phyloP scores from a whole-genome alignment of 78 protist species.

The Polysphondylium violaceum region DNA sequence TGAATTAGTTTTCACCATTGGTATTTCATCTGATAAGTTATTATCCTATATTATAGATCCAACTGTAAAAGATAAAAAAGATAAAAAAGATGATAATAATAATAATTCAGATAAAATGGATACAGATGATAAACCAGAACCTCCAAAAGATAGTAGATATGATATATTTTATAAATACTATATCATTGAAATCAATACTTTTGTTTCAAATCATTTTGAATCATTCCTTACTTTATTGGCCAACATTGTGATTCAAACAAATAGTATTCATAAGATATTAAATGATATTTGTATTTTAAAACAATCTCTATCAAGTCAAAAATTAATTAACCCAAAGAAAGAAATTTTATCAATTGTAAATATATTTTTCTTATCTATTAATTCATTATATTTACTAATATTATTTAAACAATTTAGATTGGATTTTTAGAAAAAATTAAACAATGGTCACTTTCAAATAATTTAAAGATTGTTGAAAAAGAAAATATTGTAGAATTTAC shows the following conservation, averaged over 20 bases:
- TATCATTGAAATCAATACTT: slow-evolving; percentile 3
- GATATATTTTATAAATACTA: slow-evolving; percentile 45
- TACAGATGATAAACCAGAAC: neutral
- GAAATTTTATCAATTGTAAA: slow-evolving; percentile 36
- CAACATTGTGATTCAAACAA: slow-evolving; percentile 16
- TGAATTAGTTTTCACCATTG: slow-evolving; percentile 10
- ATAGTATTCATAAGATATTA: slow-evolving; percentile 37
- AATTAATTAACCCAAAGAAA: neutral
- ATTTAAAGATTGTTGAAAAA: slow-evolving; percentile 34
- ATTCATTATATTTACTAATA: neutral
- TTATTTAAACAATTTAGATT: neutral
- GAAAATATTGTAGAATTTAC: slow-evolving; percentile 62
- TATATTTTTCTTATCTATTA: neutral
- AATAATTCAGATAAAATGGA: neutral
- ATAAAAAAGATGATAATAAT: neutral
- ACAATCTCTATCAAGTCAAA: neutral
- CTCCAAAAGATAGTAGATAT: neutral
- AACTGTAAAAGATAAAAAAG: neutral
- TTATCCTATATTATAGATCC: slow-evolving; percentile 4
- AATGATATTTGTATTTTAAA: slow-evolving; percentile 62
- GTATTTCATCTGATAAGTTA: slow-evolving; percentile 28
- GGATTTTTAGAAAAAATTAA: slow-evolving; percentile 19
- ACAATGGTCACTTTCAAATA: neutral
- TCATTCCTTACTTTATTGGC: slow-evolving; percentile 20
- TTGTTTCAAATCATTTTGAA: slow-evolving; percentile 27